A percentile compares a stretch with the other conserved stretches of the same genome.
Conservation (phyloP, 257 asterid genomes). For the Nicotiana otophora region DNA sequence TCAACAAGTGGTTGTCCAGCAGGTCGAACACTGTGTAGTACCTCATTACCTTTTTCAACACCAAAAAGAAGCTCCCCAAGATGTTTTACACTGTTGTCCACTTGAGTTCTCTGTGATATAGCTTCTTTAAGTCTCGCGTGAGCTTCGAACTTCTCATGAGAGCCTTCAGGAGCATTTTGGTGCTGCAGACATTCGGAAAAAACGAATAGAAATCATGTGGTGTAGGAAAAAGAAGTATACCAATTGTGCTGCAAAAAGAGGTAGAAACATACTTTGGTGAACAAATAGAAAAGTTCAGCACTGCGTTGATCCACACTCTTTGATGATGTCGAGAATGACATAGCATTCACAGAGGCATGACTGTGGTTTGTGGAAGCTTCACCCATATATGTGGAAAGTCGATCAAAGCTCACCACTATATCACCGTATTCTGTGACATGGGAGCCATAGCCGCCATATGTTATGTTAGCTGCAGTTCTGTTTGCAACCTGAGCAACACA, state of each 20-base stretch:
- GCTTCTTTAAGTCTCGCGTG: slow-evolving; percentile 67
- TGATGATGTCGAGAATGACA: slow-evolving; percentile 42
- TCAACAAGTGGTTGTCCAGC: slow-evolving; percentile 45
- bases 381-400: neutral
- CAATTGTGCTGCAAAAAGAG: neutral
- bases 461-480: neutral
- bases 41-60: slow-evolving; percentile 52
- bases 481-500: slow-evolving; percentile 35
- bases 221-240: neutral
- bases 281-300: slow-evolving; percentile 75
- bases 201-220: neutral
- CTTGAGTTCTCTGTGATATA: slow-evolving; percentile 58
- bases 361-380: neutral
- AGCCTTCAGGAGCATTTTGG: slow-evolving; percentile 69
- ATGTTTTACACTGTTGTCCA: slow-evolving; percentile 58
- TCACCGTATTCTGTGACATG: neutral
- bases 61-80: slow-evolving; percentile 84
- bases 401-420: neutral
- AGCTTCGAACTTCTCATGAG: slow-evolving; percentile 70
- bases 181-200: slow-evolving; percentile 17
- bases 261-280: slow-evolving; percentile 58
- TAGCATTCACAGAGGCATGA: slow-evolving; percentile 28
- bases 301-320: slow-evolving; percentile 66
- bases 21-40: slow-evolving; percentile 44
- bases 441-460: neutral